Conservation (phyloP, 169 alveolate species). For the Plasmodium malariae region DNA sequence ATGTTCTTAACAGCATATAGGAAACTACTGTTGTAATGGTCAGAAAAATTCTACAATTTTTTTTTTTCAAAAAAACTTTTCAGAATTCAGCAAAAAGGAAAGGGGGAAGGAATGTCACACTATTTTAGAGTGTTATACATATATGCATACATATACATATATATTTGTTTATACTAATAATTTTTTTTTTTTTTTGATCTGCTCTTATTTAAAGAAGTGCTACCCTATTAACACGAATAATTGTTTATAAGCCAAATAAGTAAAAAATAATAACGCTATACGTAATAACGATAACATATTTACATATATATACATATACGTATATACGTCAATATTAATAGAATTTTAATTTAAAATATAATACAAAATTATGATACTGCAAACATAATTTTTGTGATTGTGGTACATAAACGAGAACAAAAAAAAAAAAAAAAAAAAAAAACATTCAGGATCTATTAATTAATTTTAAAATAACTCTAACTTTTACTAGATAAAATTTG, state of each 20-base stretch:
- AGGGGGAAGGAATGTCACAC: neutral
- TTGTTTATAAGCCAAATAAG: too few species aligned
- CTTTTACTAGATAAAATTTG: neutral
- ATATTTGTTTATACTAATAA: too few species aligned
- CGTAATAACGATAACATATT: neutral
- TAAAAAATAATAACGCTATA: neutral
- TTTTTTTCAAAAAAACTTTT: neutral
- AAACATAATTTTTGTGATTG: neutral
- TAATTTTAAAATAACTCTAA: too few species aligned
- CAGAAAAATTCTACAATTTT: slow-evolving; percentile 21
- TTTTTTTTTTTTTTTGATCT: too few species aligned
- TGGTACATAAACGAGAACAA: neutral
- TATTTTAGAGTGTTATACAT: neutral
- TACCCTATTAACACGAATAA: too few species aligned
- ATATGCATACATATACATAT: too few species aligned
- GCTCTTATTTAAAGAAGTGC: too few species aligned
- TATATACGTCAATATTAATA: neutral
- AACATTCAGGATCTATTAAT: too few species aligned
- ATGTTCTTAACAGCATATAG: neutral
- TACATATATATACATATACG: neutral
- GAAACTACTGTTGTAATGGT: slow-evolving; percentile 2
- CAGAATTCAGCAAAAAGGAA: neutral
- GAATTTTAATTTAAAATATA: neutral
- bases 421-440: too few species aligned
- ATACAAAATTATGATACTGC: neutral